Evolutionary conservation across 257 asterid genomes (phyloP), one percentile per base, ranked within the genome.

Genomic region (Scutellaria baicalensis): DNA sequence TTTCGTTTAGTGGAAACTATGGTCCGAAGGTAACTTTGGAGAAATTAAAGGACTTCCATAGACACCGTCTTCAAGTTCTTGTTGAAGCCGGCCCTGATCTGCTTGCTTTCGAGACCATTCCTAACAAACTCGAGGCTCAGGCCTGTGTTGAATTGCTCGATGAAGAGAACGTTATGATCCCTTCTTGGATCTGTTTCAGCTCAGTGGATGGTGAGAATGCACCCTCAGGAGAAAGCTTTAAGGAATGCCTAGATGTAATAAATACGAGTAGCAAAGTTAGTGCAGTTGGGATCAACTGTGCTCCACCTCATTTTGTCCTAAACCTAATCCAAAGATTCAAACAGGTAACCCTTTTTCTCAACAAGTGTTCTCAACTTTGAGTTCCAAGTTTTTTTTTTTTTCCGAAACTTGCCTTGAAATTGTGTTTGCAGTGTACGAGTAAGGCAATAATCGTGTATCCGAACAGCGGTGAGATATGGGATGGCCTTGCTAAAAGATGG

Each of bases 171-270:
- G 78, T 92, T 0, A 62, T 79, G 52, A 86, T 92, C 45, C 92
- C 95, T 14, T 86, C 96, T 42, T 92, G 98, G 98, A 86, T 92
- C 59, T 89, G 94, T 72, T 89, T 92, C 84, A 89, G 92, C 73
- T 84, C 92, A 7, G 84, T 84, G 17, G 92, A 89, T 18, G 98
- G 97, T 50, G 84, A 76, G 48, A 87, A 81, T 43, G 88, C 92
- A 0, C 89, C 98, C 1, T 92, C 98, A 0, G 96, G 98, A 56
- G 98, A 92, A 69, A 83, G 83, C 85, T 92, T 92, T 65, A 69
- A 78, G 18, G 96, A 89, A 16, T 80, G 89, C 76, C 78, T 89
- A 9, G 69, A 74, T 2, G 39, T 86, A 0, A 73, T 89, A 55
- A 87, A 83, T 80, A 76, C 77, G 70, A 89, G 92, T 50, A 60